Evolutionary conservation across 345 rosid species (phyloP), one percentile per base, ranked within the genome.

Genomic region (Arabidopsis thaliana): DNA sequence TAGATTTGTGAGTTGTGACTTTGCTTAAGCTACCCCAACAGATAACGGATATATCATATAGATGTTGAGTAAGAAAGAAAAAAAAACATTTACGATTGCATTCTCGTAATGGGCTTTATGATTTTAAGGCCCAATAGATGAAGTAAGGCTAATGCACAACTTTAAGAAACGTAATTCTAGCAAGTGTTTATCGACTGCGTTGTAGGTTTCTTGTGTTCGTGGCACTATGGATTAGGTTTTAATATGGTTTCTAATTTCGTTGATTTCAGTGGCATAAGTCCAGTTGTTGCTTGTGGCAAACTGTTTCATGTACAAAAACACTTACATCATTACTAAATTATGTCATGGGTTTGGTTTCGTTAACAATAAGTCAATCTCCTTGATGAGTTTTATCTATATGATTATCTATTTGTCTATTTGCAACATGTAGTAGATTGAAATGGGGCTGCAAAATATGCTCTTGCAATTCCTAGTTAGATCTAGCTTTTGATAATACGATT

Each of bases 221-320:
- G n/a, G 38, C 63, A 59, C 51, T 32, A 46, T 46, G 58, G 45
- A 36, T 46, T 45, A 34, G 78, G 58, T 44, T 69, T 53, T 65
- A 16, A 53, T 52, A 34, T 32, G 48, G 8, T 36, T 51, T 8
- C 13, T 61, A 42, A 7, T 51, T 59, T 32, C 36, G 44, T 13
- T 62, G n/a, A 41, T 41, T 42, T 52, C 25, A 53, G 53, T 71
- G 30, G 11, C 49, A 8, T 0, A 7, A 46, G 40, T 52, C 32
- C 16, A 41, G 5, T 32, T 42, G 4, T 36, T 73, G 36, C 46
- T 50, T 63, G 25, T 63, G 25, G 34, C 46, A 13, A 64, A 13
- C 23, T 56, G 33, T 22, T 69, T 33, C 30, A 44, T 69, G 55
- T 12, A 44, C 42, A 42, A 30, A 14, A 20, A 11, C 7, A 59